Percentiles rank a stretch among this genome's conserved stretches.
Evolutionary conservation across 352 stramenopile species (phyloP).

Genomic region (Phytophthora pluvialis): DNA sequence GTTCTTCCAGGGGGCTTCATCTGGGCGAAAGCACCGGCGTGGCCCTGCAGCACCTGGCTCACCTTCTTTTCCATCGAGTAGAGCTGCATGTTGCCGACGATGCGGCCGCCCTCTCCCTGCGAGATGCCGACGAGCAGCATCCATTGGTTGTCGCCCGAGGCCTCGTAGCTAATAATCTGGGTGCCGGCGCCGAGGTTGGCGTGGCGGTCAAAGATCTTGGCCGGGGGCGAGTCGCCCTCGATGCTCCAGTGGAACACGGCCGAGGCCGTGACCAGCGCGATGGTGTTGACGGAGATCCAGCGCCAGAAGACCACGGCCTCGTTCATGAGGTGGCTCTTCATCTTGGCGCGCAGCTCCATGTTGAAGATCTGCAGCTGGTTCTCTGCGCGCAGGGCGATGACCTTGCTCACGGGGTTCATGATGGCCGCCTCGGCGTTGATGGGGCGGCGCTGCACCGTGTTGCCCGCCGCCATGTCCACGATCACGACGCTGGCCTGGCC

Average conservation of each 20-base stretch:
- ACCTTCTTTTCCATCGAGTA: conserved; percentile 99
- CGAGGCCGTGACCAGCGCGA: conserved; percentile 97
- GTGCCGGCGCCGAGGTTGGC: conserved; percentile 92
- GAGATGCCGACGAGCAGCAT: conserved; percentile 98
- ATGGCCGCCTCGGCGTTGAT: conserved; percentile 99
- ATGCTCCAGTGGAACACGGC: conserved; percentile 99
- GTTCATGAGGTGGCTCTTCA: conserved; percentile 96
- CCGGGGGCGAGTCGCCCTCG: conserved; percentile 90
- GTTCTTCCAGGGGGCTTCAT: conserved; percentile 96
- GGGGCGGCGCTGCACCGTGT: conserved; percentile 91
- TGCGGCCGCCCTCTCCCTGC: conserved; percentile 93
- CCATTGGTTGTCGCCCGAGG: conserved; percentile 98
- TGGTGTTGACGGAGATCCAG: conserved; percentile 97
- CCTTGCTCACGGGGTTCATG: conserved; percentile 98
- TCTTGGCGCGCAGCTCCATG: conserved; percentile 98
- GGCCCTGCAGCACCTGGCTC: conserved; percentile 97
- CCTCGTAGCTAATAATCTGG: conserved; percentile 99
- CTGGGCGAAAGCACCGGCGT: conserved; percentile 96
- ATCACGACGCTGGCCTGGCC: conserved; percentile 92
- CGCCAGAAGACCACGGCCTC: conserved; percentile 98
- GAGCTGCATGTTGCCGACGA: conserved; percentile 98
- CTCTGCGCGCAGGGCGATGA: conserved; percentile 87
- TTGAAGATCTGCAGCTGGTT: conserved; percentile 99
- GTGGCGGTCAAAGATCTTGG: conserved; percentile 99
- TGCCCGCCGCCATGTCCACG: conserved; percentile 90